A percentile compares a stretch with the other conserved stretches of the same genome.
phyloP scores from a whole-genome alignment of 1,284 basidiomycete genomes.

The Puccinia hordei region DNA sequence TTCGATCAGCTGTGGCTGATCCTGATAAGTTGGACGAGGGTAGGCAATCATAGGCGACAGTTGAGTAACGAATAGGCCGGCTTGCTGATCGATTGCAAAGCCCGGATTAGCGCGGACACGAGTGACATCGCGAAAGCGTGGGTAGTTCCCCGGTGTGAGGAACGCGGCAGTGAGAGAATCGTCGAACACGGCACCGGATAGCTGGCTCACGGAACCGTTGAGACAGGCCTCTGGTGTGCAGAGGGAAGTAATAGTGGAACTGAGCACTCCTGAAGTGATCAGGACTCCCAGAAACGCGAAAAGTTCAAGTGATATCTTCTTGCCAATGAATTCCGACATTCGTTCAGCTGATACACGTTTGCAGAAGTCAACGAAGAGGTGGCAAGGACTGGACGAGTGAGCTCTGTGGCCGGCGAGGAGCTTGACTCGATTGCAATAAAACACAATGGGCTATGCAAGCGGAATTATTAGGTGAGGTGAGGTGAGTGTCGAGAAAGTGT shows the following conservation, averaged over 20 bases:
- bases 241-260: not conserved
- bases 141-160: conserved; percentile 16
- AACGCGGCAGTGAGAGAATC: not conserved
- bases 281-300: not conserved
- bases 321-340: not conserved
- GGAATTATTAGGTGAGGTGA: not conserved
- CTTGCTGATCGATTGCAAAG: conserved; percentile 16
- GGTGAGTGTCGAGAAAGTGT: not conserved
- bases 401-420: not conserved
- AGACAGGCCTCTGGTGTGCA: conserved; percentile 15
- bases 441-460: not conserved
- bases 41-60: conserved; percentile 22
- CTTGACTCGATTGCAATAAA: not conserved
- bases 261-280: not conserved
- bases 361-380: not conserved
- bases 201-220: conserved; percentile 14
- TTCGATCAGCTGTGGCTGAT: conserved; percentile 13
- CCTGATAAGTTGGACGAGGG: conserved; percentile 14
- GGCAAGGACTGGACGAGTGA: not conserved
- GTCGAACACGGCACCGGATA: conserved; percentile 15
- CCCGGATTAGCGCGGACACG: conserved; percentile 4
- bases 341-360: not conserved
- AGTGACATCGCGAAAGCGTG: conserved; percentile 23
- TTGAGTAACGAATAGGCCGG: conserved; percentile 24
- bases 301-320: not conserved